phyloP scores from a whole-genome alignment of 2,329 filamentous ascomycete genomes.

The Fusarium sublunatum region DNA sequence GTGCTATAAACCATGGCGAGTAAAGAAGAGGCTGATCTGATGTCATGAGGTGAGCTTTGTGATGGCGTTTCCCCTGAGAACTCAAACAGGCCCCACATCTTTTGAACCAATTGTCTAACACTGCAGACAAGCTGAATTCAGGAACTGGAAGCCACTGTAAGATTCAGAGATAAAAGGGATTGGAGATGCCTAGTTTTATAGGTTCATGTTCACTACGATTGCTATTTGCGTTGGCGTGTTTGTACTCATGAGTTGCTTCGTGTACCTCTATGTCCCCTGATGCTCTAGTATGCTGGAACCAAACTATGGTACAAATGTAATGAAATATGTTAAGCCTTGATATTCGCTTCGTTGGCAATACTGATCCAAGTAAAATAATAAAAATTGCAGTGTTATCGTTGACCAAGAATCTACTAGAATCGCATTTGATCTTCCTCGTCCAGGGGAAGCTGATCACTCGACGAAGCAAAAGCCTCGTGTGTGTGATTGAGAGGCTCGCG shows the following conservation, averaged over 20 bases:
- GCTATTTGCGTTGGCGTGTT: neutral
- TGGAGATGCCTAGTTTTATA: too few species aligned
- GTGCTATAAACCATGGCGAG: constrained; percentile 8
- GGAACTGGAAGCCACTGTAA: too few species aligned
- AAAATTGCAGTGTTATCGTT: neutral
- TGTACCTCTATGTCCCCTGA: constrained; percentile 14
- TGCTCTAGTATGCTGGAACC: neutral
- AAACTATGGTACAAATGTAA: constrained; percentile 10
- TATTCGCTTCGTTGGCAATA: neutral
- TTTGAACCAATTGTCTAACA: constrained; percentile 38
- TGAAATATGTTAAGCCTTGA: neutral
- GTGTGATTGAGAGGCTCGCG: constrained; percentile 37
- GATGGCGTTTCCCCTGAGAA: constrained; percentile 13
- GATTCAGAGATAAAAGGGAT: too few species aligned
- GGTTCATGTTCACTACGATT: too few species aligned
- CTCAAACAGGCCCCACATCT: constrained; percentile 28
- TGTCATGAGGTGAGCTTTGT: constrained; percentile 36
- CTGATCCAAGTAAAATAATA: neutral
- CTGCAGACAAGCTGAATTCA: constrained; percentile 1
- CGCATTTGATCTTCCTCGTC: constrained; percentile 49
- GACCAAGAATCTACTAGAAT: constrained; percentile 28
- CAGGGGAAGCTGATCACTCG: constrained; percentile 31
- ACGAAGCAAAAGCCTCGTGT: constrained; percentile 18
- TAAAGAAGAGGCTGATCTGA: constrained; percentile 33
- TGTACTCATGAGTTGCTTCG: constrained; percentile 17